Percentiles rank a stretch among this genome's conserved stretches.
Conservation (phyloP, 140 eudicot species). For the Cichorium intybus region DNA sequence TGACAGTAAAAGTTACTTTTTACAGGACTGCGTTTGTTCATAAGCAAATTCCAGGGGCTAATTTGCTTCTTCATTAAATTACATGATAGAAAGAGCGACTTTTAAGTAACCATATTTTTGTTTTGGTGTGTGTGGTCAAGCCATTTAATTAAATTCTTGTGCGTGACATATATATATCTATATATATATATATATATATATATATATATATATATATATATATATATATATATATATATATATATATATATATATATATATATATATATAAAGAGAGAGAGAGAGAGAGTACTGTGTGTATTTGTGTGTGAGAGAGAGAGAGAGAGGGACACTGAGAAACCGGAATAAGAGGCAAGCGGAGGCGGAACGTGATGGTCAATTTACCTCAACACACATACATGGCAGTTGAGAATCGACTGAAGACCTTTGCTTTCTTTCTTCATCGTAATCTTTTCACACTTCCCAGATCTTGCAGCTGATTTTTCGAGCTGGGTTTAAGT, state of each 20-base stretch:
- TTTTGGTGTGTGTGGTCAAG: conserved; percentile 5
- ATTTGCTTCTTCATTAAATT: not conserved
- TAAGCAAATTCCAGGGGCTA: not conserved
- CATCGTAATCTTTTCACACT: not conserved
- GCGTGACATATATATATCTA: not conserved
- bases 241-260: not conserved
- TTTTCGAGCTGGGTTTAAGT: conserved; percentile 6
- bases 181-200: not conserved
- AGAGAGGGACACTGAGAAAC: conserved; percentile 16
- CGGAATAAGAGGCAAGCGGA: conserved; percentile 34
- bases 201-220: not conserved
- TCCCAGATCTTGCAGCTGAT: conserved; percentile 8
- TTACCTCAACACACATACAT: conserved; percentile 30
- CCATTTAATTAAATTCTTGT: not conserved
- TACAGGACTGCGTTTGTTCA: not conserved
- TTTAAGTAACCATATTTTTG: conserved; percentile 2
- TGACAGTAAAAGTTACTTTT: not conserved
- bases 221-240: not conserved
- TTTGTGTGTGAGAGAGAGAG: conserved; percentile 15
- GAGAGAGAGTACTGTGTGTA: not conserved
- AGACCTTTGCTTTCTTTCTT: conserved; percentile 19
- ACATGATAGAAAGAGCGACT: conserved; percentile 1
- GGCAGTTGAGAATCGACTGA: conserved; percentile 23
- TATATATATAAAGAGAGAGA: not conserved
- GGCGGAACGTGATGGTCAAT: conserved; percentile 37